Percentiles rank a stretch among this genome's conserved stretches.
phyloP scores from a whole-genome alignment of 1,139 yeast species.

The Kazachstania sp. region DNA sequence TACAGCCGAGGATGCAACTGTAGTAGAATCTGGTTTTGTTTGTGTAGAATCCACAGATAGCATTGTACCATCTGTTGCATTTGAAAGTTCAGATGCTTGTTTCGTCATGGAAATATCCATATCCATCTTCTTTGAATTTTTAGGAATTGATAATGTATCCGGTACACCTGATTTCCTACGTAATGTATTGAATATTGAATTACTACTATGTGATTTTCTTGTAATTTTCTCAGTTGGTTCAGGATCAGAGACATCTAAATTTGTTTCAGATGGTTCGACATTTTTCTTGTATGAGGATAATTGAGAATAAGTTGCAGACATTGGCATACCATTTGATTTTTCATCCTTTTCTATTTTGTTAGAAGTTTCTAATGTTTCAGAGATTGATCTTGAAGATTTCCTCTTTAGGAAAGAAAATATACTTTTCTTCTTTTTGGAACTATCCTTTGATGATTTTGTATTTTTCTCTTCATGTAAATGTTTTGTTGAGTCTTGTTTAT shows the following conservation, averaged over 20 bases:
- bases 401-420: constrained; percentile 32
- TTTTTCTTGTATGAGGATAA: constrained; percentile 2
- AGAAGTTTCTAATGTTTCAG: background rate
- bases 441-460: background rate
- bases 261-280: no score
- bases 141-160: background rate
- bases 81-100: background rate
- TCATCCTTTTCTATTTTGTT: background rate
- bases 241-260: no score
- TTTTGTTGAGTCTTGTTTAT: background rate
- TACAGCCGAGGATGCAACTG: background rate
- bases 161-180: constrained; percentile 8
- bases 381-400: constrained; percentile 12
- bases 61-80: background rate
- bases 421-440: constrained; percentile 28
- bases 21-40: background rate
- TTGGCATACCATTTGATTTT: constrained; percentile 11
- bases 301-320: constrained; percentile 15
- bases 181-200: constrained; percentile 19
- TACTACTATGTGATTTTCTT: constrained; percentile 24
- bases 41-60: background rate
- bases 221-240: constrained; percentile 11
- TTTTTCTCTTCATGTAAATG: background rate
- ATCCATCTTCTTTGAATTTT: background rate
- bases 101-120: background rate